Evolutionary conservation across 176 grass and related monocot species (phyloP).

Genomic region (barley (Hordeum vulgare)): MorexV3_pseudomolecules_assembly NC_058518.1:472215289-472215788

Average conservation of each 20-base stretch:
- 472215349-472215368: slow-evolving; percentile 75
- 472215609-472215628: slow-evolving; percentile 56
- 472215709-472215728: slow-evolving; percentile 1
- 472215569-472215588: slow-evolving; percentile 43
- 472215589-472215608: slow-evolving; percentile 35
- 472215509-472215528: slow-evolving; percentile 55
- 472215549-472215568: slow-evolving; percentile 63
- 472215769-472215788: not conserved
- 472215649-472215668: slow-evolving; percentile 30
- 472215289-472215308: slow-evolving; percentile 68
- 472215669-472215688: slow-evolving; percentile 26
- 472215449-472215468: slow-evolving; percentile 63
- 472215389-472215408: slow-evolving; percentile 57
- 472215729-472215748: no score
- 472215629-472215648: slow-evolving; percentile 67
- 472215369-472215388: slow-evolving; percentile 71
- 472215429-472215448: slow-evolving; percentile 72
- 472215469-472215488: slow-evolving; percentile 72
- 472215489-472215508: slow-evolving; percentile 61
- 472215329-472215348: slow-evolving; percentile 63
- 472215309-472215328: slow-evolving; percentile 51
- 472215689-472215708: slow-evolving; percentile 20
- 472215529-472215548: slow-evolving; percentile 45
- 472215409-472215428: slow-evolving; percentile 63
- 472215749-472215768: no score